Percentiles rank a stretch among this genome's conserved stretches.
These are phyloP conservation scores for Amniculicola lignicola DNA, from an alignment of 495 filamentous ascomycete species.

Conservation along the genomic window DNA sequence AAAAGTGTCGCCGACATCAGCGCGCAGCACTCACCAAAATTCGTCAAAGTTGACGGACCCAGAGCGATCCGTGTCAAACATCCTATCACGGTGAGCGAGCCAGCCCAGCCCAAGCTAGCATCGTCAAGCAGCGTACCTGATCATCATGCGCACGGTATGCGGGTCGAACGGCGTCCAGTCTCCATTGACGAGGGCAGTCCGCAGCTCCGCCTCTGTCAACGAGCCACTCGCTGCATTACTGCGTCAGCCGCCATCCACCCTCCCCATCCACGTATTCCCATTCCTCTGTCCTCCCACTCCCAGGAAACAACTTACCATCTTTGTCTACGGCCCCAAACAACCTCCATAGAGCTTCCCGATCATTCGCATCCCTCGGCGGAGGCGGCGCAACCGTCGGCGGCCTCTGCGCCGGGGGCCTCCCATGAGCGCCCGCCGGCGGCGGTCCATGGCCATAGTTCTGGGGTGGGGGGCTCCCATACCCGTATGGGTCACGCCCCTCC, in stretches of 20 bases:
- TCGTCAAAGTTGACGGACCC: constrained; percentile 92
- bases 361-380: constrained; percentile 63
- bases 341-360: constrained; percentile 64
- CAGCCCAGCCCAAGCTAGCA: constrained; percentile 38
- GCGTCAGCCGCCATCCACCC: too few species aligned
- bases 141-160: constrained; percentile 99
- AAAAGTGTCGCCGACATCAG: background rate
- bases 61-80: constrained; percentile 90
- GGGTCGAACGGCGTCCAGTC: constrained; percentile 93
- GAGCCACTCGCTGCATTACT: constrained; percentile 62
- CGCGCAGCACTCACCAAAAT: constrained; percentile 59
- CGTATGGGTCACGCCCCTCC: too few species aligned
- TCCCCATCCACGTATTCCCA: too few species aligned
- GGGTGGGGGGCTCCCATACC: constrained; percentile 51
- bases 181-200: constrained; percentile 89
- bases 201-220: constrained; percentile 82
- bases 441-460: constrained; percentile 60
- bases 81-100: constrained; percentile 45
- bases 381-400: constrained; percentile 65
- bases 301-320: constrained; percentile 49
- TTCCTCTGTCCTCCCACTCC: too few species aligned
- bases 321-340: constrained; percentile 92
- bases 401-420: constrained; percentile 56
- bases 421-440: constrained; percentile 45
- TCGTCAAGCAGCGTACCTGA: constrained; percentile 45